Evolutionary conservation across 805 yeast species (phyloP).

Genomic region (Lachancea nothofagi): DNA sequence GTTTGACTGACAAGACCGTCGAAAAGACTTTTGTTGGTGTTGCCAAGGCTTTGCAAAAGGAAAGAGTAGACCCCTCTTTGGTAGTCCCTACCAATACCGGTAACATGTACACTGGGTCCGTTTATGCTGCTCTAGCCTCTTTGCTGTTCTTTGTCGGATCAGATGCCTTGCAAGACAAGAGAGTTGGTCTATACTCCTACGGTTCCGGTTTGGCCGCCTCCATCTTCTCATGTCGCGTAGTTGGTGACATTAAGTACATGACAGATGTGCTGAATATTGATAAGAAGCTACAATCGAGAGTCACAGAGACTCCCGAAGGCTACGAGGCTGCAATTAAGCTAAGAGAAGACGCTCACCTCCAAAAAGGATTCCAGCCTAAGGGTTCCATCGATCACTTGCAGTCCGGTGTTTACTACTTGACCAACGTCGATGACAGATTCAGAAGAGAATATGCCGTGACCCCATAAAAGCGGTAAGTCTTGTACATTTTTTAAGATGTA

Average conservation of each 20-base stretch:
- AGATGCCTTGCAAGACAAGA: conserved; percentile 70
- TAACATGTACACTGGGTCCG: conserved; percentile 95
- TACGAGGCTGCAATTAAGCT: conserved; percentile 75
- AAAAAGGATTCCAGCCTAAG: conserved; percentile 70
- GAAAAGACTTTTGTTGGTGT: conserved; percentile 81
- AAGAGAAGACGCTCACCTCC: conserved; percentile 85
- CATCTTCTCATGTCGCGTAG: conserved; percentile 70
- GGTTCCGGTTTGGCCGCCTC: conserved; percentile 98
- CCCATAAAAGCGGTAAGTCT: conserved; percentile 44
- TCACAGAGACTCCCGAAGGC: conserved; percentile 62
- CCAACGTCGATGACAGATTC: conserved; percentile 78
- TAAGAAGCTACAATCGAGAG: conserved; percentile 61
- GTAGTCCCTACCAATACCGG: conserved; percentile 93
- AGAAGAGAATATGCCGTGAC: conserved; percentile 76
- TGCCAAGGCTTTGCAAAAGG: conserved; percentile 61
- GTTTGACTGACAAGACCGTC: conserved; percentile 70
- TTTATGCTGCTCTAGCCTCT: conserved; percentile 82
- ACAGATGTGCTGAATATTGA: conserved; percentile 61
- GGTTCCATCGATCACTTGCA: conserved; percentile 72
- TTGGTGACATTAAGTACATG: conserved; percentile 72
- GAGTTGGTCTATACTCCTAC: conserved; percentile 90
- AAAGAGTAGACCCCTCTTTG: conserved; percentile 74
- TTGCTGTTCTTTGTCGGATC: conserved; percentile 68
- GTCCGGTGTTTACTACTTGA: conserved; percentile 77
- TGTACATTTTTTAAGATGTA: no score